A percentile compares a stretch with the other conserved stretches of the same genome.
Evolutionary conservation across 2,329 filamentous ascomycete genomes (phyloP).

Genomic region (Rhynchosporium graminicola): DNA sequence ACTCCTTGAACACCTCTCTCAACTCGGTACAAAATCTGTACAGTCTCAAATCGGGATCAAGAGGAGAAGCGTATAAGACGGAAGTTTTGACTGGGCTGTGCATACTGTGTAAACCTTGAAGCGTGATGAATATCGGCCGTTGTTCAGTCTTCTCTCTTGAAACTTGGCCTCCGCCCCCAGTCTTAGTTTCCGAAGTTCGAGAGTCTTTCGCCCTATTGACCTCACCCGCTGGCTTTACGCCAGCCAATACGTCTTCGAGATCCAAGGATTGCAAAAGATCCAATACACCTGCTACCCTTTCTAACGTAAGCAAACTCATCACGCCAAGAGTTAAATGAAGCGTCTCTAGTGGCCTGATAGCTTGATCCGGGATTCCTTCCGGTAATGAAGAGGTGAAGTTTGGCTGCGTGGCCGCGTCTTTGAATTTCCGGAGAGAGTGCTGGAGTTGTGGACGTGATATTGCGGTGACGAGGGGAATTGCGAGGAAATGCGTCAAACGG

Average conservation of each 20-base stretch:
- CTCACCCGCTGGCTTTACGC: constrained; percentile 42
- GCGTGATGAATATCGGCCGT: constrained; percentile 43
- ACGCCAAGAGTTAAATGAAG: constrained; percentile 86
- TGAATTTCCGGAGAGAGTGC: constrained; percentile 56
- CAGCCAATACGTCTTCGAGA: constrained; percentile 43
- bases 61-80: constrained; percentile 65
- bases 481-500: constrained; percentile 72
- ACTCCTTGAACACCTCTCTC: constrained; percentile 54
- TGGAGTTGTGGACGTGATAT: constrained; percentile 65
- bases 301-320: constrained; percentile 66
- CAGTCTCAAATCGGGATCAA: constrained; percentile 54
- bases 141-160: not conserved
- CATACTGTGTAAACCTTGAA: constrained; percentile 63
- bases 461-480: constrained; percentile 68
- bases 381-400: constrained; percentile 40
- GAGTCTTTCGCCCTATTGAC: too few species aligned
- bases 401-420: constrained; percentile 47
- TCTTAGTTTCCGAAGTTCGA: too few species aligned
- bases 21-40: constrained; percentile 59
- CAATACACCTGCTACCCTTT: constrained; percentile 50
- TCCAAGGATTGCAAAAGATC: constrained; percentile 48
- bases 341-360: constrained; percentile 75
- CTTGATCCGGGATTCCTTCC: constrained; percentile 59
- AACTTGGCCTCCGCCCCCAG: not conserved
- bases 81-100: constrained; percentile 55